phyloP scores from a whole-genome alignment of 2,329 filamentous ascomycete species.

The Sordariomycetes sp. region DNA sequence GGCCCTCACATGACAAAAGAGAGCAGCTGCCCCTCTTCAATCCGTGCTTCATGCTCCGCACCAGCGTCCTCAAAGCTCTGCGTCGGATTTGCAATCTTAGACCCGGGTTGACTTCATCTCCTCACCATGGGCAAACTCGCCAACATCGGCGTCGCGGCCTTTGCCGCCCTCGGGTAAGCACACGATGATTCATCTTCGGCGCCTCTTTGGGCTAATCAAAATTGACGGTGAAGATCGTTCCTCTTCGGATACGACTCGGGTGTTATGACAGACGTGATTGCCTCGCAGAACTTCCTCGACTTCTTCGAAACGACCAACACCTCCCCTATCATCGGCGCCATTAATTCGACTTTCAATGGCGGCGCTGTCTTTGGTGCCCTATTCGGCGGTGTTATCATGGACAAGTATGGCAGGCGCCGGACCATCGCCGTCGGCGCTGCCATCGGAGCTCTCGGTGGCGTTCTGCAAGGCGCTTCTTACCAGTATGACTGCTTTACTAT shows the following conservation, averaged over 20 bases:
- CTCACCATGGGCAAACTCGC: conserved; percentile 26
- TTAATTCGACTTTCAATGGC: conserved; percentile 48
- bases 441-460: conserved; percentile 45
- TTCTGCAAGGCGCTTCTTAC: conserved; percentile 45
- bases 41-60: too few species aligned
- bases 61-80: too few species aligned
- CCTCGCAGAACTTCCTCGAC: conserved; percentile 41
- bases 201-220: conserved; percentile 9
- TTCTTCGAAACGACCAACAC: conserved; percentile 43
- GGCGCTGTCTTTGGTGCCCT: conserved; percentile 1
- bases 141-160: conserved; percentile 24
- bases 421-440: conserved; percentile 50
- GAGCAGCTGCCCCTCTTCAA: too few species aligned
- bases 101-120: background rate
- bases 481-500: background rate
- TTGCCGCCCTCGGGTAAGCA: conserved; percentile 27
- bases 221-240: conserved; percentile 16
- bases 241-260: conserved; percentile 54
- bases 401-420: conserved; percentile 46
- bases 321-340: conserved; percentile 38
- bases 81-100: too few species aligned
- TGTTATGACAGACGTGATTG: conserved; percentile 50
- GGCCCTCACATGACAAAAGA: too few species aligned
- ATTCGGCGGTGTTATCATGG: conserved; percentile 33
- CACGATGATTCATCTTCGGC: background rate